A percentile compares a stretch with the other conserved stretches of the same genome.
Evolutionary conservation across 768 basidiomycete genomes (phyloP).

Genomic region (Phlebiopsis gigantea): DNA sequence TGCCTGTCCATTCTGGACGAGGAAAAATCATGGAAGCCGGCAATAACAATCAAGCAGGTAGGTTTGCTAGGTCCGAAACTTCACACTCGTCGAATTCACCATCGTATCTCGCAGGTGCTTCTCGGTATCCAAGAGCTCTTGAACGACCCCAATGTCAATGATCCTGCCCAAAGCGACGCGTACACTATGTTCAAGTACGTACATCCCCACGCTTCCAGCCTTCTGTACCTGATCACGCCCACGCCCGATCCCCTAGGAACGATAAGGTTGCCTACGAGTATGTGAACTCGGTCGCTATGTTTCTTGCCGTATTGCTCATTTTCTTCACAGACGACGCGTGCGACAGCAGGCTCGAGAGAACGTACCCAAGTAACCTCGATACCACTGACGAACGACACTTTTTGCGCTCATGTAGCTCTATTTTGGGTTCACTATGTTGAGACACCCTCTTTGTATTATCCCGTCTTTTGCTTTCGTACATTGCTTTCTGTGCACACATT

Average conservation of each 20-base stretch:
- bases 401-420: background rate
- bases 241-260: slow-evolving; percentile 51
- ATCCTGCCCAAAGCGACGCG: slow-evolving; percentile 97
- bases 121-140: slow-evolving; percentile 94
- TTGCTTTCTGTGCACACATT: background rate
- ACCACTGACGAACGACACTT: background rate
- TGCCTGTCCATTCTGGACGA: slow-evolving; percentile 97
- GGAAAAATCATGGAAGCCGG: slow-evolving; percentile 98
- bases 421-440: background rate
- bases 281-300: slow-evolving; percentile 25
- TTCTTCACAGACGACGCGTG: slow-evolving; percentile 57
- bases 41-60: slow-evolving; percentile 98
- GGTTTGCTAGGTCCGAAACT: slow-evolving; percentile 7
- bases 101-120: slow-evolving; percentile 57
- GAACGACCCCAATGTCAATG: slow-evolving; percentile 93
- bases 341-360: slow-evolving; percentile 87
- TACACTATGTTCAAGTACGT: slow-evolving; percentile 98
- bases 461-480: background rate
- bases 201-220: background rate
- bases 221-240: background rate
- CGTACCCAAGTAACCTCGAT: slow-evolving; percentile 62
- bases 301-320: background rate
- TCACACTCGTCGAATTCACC: background rate
- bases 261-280: slow-evolving; percentile 92
- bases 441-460: slow-evolving; percentile 7